Evolutionary conservation across 768 basidiomycete species (phyloP).

Genomic region (Strobilomyces dryophilus): DNA sequence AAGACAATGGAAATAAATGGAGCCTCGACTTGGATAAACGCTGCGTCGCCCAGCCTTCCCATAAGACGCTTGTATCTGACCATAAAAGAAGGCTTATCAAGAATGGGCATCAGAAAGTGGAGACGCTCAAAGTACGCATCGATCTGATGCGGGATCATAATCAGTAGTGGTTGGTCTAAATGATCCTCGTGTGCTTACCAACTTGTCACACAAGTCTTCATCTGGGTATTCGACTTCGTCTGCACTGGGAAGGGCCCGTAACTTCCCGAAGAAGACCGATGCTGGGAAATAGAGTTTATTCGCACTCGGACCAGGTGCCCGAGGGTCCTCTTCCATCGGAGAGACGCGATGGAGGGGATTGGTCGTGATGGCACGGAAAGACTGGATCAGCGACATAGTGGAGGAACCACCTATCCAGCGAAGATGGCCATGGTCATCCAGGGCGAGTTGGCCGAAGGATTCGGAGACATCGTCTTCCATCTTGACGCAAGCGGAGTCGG

Average conservation of each 20-base stretch:
- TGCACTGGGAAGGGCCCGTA: conserved; percentile 73
- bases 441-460: conserved; percentile 80
- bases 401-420: conserved; percentile 92
- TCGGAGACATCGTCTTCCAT: conserved; percentile 73
- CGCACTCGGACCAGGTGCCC: conserved; percentile 70
- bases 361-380: conserved; percentile 72
- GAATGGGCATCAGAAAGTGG: conserved; percentile 84
- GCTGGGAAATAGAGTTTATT: conserved; percentile 89
- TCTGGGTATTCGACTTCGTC: conserved; percentile 88
- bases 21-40: conserved; percentile 54
- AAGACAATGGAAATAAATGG: conserved; percentile 81
- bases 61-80: conserved; percentile 67
- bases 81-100: conserved; percentile 84
- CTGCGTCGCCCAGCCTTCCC: conserved; percentile 56
- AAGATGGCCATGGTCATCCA: conserved; percentile 88
- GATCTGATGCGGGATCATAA: conserved; percentile 47
- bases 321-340: conserved; percentile 80
- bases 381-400: conserved; percentile 88
- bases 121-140: conserved; percentile 84
- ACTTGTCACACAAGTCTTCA: conserved; percentile 80
- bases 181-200: conserved; percentile 47
- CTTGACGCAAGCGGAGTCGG: conserved; percentile 33
- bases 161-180: conserved; percentile 16
- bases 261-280: conserved; percentile 81
- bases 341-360: conserved; percentile 74